These are phyloP conservation scores for Letharia columbiana DNA, from an alignment of 495 filamentous ascomycete species.

Conservation along the genomic window DNA sequence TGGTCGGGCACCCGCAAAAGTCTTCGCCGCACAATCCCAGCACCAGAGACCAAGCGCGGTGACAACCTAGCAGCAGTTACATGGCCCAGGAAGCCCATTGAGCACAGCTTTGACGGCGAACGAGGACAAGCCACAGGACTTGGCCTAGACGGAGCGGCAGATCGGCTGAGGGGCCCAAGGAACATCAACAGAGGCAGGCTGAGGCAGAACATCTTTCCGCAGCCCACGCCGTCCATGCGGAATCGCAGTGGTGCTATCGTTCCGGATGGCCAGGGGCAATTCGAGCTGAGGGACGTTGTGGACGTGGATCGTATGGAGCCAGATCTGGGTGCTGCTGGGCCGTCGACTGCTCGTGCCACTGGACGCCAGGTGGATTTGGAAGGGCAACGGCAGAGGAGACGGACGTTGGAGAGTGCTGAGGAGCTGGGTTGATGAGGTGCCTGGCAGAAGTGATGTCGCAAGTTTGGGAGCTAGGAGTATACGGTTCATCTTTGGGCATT, in stretches of 20 bases:
- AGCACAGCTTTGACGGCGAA: neutral
- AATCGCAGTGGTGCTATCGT: neutral
- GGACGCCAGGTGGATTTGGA: neutral
- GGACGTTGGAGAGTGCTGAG: neutral
- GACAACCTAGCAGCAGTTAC: slow-evolving; percentile 11
- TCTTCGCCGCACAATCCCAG: slow-evolving; percentile 1
- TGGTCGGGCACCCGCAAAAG: slow-evolving; percentile 14
- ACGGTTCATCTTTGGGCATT: neutral
- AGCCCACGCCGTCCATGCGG: neutral
- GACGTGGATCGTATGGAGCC: neutral
- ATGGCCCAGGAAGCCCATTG: neutral
- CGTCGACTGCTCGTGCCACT: neutral
- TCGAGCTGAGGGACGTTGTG: neutral
- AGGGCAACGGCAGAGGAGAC: neutral
- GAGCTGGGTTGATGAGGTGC: neutral
- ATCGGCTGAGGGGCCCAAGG: neutral
- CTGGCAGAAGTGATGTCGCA: neutral
- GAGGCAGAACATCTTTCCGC: neutral
- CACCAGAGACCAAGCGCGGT: neutral
- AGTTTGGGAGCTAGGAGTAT: neutral
- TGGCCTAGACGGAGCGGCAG: neutral
- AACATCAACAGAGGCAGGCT: neutral
- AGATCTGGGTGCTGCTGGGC: neutral
- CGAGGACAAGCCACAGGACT: neutral
- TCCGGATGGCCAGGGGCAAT: neutral